Conservation (phyloP, 306 rosid genomes). For the Cicer bijugum region DNA sequence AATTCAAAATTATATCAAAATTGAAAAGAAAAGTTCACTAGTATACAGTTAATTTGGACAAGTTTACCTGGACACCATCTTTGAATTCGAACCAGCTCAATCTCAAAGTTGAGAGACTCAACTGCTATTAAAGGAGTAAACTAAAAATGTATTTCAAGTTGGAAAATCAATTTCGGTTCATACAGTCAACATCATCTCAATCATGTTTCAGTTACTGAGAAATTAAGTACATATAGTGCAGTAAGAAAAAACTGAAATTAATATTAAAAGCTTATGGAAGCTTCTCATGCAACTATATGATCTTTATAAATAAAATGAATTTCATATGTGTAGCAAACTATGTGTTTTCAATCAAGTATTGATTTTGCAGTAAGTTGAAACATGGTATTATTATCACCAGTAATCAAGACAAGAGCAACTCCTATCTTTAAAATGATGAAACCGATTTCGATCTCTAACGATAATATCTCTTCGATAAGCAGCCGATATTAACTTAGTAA, state of each 20-base stretch:
- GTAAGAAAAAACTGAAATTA: neutral
- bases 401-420: conserved; percentile 54
- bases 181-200: neutral
- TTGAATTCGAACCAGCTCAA: neutral
- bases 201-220: neutral
- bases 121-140: neutral
- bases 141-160: neutral
- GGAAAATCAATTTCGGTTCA: neutral
- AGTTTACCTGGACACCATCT: neutral
- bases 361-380: conserved; percentile 26
- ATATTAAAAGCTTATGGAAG: conserved; percentile 2
- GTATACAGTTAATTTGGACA: neutral
- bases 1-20: neutral
- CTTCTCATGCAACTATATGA: conserved; percentile 4
- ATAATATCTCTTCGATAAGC: conserved; percentile 48
- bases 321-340: neutral
- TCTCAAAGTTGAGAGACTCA: neutral
- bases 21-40: neutral
- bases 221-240: neutral
- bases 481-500: conserved; percentile 48
- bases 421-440: conserved; percentile 54
- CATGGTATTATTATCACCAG: conserved; percentile 40
- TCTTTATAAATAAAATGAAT: neutral
- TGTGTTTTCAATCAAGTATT: neutral
- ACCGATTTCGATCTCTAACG: conserved; percentile 54